Evolutionary conservation across 768 basidiomycete genomes (phyloP), one percentile per base, ranked within the genome.

Genomic region (Candolleomyces efflorescens): DNA sequence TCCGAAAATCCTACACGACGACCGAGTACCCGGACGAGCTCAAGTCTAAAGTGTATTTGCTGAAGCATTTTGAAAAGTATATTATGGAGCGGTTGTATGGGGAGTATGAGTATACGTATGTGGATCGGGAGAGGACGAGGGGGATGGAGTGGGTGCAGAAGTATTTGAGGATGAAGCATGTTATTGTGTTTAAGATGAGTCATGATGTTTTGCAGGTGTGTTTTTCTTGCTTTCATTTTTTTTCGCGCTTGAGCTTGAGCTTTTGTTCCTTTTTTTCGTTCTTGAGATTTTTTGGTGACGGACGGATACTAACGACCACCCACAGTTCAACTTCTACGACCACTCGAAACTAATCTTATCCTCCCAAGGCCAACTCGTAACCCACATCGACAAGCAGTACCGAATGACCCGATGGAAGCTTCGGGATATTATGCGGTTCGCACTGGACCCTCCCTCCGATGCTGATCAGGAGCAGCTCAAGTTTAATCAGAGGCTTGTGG

Each of bases 251-350:
- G n/a, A n/a, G n/a, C n/a, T n/a, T n/a, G n/a, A n/a, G n/a, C n/a
- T n/a, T n/a, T n/a, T n/a, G n/a, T n/a, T n/a, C n/a, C n/a, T n/a
- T n/a, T n/a, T n/a, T n/a, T n/a, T n/a, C n/a, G n/a, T n/a, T n/a
- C n/a, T n/a, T n/a, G n/a, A n/a, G n/a, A n/a, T n/a, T n/a, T n/a
- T n/a, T n/a, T n/a, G n/a, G n/a, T n/a, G n/a, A n/a, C n/a, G n/a
- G n/a, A n/a, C n/a, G n/a, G 52, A 53, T 26, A 7, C n/a, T 53
- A 26, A 39, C 51, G 22, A 52, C 22, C 53, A 2, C 11, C 23
- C 47, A 2, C 68, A 98, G 96, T 98, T 98, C 82, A 99, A 98
- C 78, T 98, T 98, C 71, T 92, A 92, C 71, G 97, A 98, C 73
- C 97, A 99, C 75, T 89, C 91, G 43, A 98, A 99, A 71, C 75